These are phyloP conservation scores for Zea mays DNA, from an alignment of 176 grass and related monocot genomes.

Conservation along the genomic window DNA sequence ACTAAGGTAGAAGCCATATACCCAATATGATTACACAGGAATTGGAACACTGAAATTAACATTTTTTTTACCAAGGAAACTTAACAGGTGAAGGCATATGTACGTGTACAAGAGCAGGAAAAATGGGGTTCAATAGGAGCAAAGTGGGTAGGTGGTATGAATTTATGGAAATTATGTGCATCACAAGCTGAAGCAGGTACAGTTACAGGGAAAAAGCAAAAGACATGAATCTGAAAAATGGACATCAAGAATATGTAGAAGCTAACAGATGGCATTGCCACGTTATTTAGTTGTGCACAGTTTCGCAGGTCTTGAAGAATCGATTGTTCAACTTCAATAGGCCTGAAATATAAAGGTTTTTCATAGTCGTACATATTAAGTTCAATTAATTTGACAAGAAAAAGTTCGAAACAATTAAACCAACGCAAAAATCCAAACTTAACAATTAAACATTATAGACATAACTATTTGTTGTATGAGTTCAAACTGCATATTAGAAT, in stretches of 20 bases:
- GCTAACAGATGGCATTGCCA: slow-evolving; percentile 90
- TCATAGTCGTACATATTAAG: slow-evolving; percentile 20
- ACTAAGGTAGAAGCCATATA: too few species aligned
- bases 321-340: slow-evolving; percentile 76
- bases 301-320: slow-evolving; percentile 87
- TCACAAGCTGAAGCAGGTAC: too few species aligned
- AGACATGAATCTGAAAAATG: too few species aligned
- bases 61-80: too few species aligned
- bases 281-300: slow-evolving; percentile 74
- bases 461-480: background rate
- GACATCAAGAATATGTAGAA: slow-evolving; percentile 71
- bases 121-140: too few species aligned
- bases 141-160: too few species aligned
- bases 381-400: slow-evolving; percentile 28
- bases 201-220: too few species aligned
- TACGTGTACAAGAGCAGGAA: too few species aligned
- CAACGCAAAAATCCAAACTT: background rate
- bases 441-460: background rate
- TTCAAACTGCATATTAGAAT: background rate
- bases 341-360: slow-evolving; percentile 54
- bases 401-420: slow-evolving; percentile 3
- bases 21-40: too few species aligned
- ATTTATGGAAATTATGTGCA: too few species aligned
- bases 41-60: too few species aligned
- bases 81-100: too few species aligned